Conservation (phyloP, 768 basidiomycete species). For the Psilocybe cyanescens region DNA sequence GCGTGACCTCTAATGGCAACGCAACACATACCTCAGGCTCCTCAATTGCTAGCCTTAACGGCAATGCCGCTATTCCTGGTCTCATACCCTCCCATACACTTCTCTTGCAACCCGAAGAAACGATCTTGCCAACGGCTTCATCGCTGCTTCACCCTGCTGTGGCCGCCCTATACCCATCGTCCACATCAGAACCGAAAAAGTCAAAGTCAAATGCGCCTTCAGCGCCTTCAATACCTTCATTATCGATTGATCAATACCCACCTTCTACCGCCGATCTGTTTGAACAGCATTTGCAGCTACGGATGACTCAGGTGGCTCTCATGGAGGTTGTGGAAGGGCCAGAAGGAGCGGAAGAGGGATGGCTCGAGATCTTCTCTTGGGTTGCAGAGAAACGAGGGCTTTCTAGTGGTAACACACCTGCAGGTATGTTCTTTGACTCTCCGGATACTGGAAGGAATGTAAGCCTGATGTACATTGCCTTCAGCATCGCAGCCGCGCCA, state of each 20-base stretch:
- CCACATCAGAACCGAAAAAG: background rate
- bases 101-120: constrained; percentile 10
- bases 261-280: constrained; percentile 65
- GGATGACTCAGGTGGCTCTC: constrained; percentile 84
- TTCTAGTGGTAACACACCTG: background rate
- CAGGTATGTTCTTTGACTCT: background rate
- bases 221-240: constrained; percentile 4
- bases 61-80: background rate
- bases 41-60: background rate
- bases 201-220: background rate
- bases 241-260: constrained; percentile 29
- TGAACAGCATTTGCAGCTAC: constrained; percentile 79
- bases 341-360: constrained; percentile 78
- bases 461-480: background rate
- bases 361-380: constrained; percentile 88
- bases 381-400: constrained; percentile 56
- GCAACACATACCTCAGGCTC: background rate
- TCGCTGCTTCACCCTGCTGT: constrained; percentile 11
- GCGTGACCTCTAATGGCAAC: background rate
- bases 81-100: background rate
- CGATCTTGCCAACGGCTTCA: constrained; percentile 6
- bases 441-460: background rate
- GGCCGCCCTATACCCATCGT: background rate
- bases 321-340: constrained; percentile 85
- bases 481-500: constrained; percentile 17